Evolutionary conservation across 805 yeast species (phyloP), one percentile per base, ranked within the genome.

Genomic region (Ascoidea tarda): DNA sequence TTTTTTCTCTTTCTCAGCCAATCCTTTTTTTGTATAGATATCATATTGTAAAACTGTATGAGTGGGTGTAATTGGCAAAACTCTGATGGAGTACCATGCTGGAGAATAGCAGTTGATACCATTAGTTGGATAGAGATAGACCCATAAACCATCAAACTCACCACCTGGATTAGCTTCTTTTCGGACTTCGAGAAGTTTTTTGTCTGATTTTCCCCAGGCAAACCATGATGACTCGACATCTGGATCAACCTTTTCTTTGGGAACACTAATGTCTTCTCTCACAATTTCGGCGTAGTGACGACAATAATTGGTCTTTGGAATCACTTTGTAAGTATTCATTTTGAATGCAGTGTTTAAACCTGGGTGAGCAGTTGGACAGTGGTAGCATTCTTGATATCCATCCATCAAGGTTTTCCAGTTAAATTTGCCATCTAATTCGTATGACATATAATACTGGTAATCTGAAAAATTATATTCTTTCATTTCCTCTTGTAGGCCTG

Each of bases 331-430:
- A n/a, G 84, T 79, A 59, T 75, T 79, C 82, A 79, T 79, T 58
- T 67, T 72, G 67, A 79, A 79, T 10, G 83, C 81, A 38, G 74
- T 61, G 50, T 72, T 69, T 54, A 79, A 66, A 16, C 83, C 83
- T 5, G 83, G 83, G 58, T 79, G 84, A 1, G 83, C 83, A 8
- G 83, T 79, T 47, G 84, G 84, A 63, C 84, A 79, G 62, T 79
- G 84, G 65, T 79, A 79, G 59, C 84, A 79, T 64, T 79, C 84
- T 66, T 79, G 82, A 65, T 79, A 79, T 6, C 84, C 83, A 59
- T 79, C 84, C 82, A 79, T 78, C 55, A 79, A 69, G 5, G 84
- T 79, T 59, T 79, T 79, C 84, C 84, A 79, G 66, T 79, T 79
- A 68, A 79, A 79, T 59, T 75, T 67, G 50, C 84, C 84, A 57